Evolutionary conservation across 192 early-diverging fungal genomes (phyloP).

Genomic region (Umbelopsis sp.): DNA sequence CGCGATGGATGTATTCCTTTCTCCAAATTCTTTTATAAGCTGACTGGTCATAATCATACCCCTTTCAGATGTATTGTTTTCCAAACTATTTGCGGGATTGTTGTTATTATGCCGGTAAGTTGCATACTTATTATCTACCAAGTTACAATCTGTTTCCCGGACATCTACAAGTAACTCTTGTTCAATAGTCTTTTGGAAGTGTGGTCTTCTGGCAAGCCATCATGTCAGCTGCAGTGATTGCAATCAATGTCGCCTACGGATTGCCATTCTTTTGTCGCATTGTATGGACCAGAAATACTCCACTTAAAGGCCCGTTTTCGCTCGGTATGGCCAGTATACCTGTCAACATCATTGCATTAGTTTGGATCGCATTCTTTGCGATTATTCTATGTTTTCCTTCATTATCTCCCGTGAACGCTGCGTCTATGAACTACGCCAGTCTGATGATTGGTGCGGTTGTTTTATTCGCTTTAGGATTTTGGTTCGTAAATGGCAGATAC

Average conservation of each 20-base stretch:
- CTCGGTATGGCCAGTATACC: constrained; percentile 40
- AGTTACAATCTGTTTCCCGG: not conserved
- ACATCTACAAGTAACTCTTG: not conserved
- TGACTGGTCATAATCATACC: constrained; percentile 37
- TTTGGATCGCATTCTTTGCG: constrained; percentile 48
- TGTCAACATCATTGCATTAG: constrained; percentile 39
- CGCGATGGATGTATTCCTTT: constrained; percentile 53
- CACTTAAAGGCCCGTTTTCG: constrained; percentile 43
- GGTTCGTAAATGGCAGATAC: constrained; percentile 45
- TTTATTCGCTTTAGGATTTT: constrained; percentile 43
- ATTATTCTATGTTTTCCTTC: constrained; percentile 46
- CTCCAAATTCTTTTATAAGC: constrained; percentile 42
- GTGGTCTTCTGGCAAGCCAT: constrained; percentile 45
- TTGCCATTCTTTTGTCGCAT: constrained; percentile 48
- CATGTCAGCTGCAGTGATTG: constrained; percentile 51
- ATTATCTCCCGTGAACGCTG: constrained; percentile 30
- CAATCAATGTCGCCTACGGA: constrained; percentile 45
- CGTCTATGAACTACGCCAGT: constrained; percentile 49
- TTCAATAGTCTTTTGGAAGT: constrained; percentile 35
- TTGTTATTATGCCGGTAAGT: constrained; percentile 44
- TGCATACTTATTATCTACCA: too few species aligned
- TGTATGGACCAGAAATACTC: constrained; percentile 38
- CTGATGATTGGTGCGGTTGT: constrained; percentile 42
- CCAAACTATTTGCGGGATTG: constrained; percentile 36
- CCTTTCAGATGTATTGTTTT: constrained; percentile 42